phyloP scores from a whole-genome alignment of 1,284 basidiomycete species.

The Pholiota adiposa region DNA sequence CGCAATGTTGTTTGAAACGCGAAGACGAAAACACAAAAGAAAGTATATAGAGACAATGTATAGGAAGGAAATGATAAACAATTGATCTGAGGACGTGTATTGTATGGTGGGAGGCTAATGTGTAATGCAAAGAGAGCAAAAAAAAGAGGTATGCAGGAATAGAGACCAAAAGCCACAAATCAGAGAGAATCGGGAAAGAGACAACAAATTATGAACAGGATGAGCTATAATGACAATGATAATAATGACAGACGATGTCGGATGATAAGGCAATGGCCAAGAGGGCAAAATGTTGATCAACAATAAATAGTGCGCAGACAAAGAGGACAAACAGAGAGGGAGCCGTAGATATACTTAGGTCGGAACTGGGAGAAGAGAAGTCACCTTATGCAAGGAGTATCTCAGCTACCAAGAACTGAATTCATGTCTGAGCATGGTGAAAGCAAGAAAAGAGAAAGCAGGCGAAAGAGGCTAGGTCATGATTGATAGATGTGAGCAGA shows the following conservation, averaged over 20 bases:
- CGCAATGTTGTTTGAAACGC: background rate
- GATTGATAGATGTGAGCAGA: background rate
- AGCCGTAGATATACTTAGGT: background rate
- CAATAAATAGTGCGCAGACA: slow-evolving; percentile 5
- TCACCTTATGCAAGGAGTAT: background rate
- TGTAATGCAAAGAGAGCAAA: slow-evolving; percentile 13
- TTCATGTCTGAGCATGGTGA: background rate
- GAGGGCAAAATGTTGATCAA: background rate
- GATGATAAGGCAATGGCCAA: background rate
- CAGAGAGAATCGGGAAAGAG: background rate
- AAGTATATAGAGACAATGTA: background rate
- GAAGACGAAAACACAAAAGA: background rate
- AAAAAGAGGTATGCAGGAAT: slow-evolving; percentile 2
- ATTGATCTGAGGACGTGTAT: background rate
- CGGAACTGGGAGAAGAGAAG: too few relatives aligned
- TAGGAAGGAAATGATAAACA: background rate
- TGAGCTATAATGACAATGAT: slow-evolving; percentile 5
- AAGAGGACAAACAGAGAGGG: background rate
- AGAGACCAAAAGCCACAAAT: slow-evolving; percentile 1
- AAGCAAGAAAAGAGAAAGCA: background rate
- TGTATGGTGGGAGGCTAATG: slow-evolving; percentile 10
- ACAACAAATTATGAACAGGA: slow-evolving; percentile 3
- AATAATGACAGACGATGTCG: slow-evolving; percentile 3
- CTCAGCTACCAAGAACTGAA: background rate
- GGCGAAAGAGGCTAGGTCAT: background rate